Base-by-base conservation (phyloP, 345 rosid species). In the Lepidium africanum region DNA sequence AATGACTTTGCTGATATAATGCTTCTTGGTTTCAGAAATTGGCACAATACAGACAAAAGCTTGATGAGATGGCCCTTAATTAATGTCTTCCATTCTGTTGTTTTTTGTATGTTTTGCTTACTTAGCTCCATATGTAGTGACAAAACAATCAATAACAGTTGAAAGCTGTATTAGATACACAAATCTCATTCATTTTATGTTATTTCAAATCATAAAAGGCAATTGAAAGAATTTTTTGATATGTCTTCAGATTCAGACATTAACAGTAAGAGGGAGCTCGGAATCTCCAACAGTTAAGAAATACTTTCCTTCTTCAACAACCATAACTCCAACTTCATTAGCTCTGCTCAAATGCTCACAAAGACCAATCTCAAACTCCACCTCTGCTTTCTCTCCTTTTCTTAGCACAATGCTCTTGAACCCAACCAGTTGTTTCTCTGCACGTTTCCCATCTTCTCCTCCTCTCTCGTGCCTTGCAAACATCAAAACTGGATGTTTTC, bases 11-110 rank as follows among this genome's bases (percentile, higher is more conserved):
- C 39, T 73, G 4, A 73, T 21, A 49, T 6, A 48, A 58, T 58
- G 47, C 33, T 35, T 50, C 55, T 65, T 58, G 40, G 48, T 73
- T 65, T 49, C 88, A 94, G 96, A 73, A 63, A 46, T 79, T 90
- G 82, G 99, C 97, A 35, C 91, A 78, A 67, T 90, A 94, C 82
- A 86, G 96, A 81, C 89, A 94, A 86, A 88, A 83, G 80, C 76
- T 94, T 66, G 99, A 94, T 66, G 96, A 90, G 56, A 85, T 66
- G 87, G 6, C 54, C 27, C 30, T 84, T 72, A 63, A 78, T 60
- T 84, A 78, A 63, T 41, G 46, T 49, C 15, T 54, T 33, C 19
- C 38, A 14, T 8, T 23, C 35, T 3, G 30, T 35, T 59, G 2
- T 27, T 69, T 30, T 40, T 35, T 71, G 46, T 15, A 4, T 41